Percentiles rank a stretch among this genome's conserved stretches.
Evolutionary conservation across 2,329 filamentous ascomycete species (phyloP).

Genomic region (Uncinocarpus reesii): DNA sequence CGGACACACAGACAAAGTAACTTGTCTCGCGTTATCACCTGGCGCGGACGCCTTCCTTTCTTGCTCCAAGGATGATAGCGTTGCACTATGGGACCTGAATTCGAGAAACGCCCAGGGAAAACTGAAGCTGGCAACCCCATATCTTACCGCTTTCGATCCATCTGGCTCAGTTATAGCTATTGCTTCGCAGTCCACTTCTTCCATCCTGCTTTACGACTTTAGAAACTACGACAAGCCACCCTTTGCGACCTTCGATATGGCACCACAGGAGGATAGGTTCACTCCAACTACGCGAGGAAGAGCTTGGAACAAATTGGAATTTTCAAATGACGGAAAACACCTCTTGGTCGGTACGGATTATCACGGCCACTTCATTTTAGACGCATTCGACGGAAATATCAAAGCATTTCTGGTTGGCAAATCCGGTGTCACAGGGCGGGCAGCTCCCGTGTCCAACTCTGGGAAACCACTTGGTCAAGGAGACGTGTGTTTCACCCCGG

Average conservation of each 20-base stretch:
- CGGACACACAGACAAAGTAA: constrained; percentile 77
- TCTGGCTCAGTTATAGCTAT: constrained; percentile 87
- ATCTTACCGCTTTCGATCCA: constrained; percentile 81
- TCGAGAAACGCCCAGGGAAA: constrained; percentile 71
- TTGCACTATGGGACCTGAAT: constrained; percentile 79
- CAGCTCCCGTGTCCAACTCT: constrained; percentile 44
- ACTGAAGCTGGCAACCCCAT: constrained; percentile 68
- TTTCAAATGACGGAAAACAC: constrained; percentile 89
- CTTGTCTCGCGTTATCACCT: constrained; percentile 71
- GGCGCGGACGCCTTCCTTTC: constrained; percentile 86
- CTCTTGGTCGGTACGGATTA: constrained; percentile 76
- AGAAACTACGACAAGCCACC: constrained; percentile 89
- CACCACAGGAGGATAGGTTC: constrained; percentile 45
- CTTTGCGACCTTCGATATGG: constrained; percentile 74
- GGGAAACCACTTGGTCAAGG: constrained; percentile 48
- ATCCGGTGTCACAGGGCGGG: constrained; percentile 39
- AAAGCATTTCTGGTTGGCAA: constrained; percentile 58
- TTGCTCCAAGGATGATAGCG: constrained; percentile 79
- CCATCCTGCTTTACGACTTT: constrained; percentile 80
- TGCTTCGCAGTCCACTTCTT: constrained; percentile 67
- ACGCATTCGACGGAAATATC: constrained; percentile 75
- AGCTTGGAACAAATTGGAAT: constrained; percentile 80
- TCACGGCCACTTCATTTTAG: constrained; percentile 79
- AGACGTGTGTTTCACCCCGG: constrained; percentile 80
- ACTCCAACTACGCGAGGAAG: constrained; percentile 40